phyloP scores from a whole-genome alignment of 139 green algal species.

The Chlamydomonas sp. region DNA sequence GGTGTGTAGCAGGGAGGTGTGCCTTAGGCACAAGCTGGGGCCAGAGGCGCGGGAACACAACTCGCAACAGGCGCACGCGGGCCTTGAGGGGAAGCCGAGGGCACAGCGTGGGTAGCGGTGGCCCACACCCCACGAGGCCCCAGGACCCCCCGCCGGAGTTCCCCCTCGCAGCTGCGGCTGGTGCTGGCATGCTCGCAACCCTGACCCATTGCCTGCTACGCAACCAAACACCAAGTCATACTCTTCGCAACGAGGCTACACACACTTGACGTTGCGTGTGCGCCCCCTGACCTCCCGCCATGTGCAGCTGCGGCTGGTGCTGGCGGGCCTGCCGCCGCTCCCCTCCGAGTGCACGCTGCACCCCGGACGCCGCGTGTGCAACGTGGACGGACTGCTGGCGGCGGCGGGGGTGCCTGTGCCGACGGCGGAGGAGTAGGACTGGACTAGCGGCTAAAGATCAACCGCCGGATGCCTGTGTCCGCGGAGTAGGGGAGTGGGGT shows the following conservation, averaged over 20 bases:
- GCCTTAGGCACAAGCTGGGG: too few relatives aligned
- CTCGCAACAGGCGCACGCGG: too few relatives aligned
- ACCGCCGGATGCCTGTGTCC: too few relatives aligned
- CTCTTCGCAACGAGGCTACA: too few relatives aligned
- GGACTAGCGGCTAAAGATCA: too few relatives aligned
- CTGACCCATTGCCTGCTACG: too few relatives aligned
- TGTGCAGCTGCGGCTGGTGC: slow-evolving; percentile 44
- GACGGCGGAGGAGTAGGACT: not conserved
- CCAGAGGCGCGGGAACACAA: too few relatives aligned
- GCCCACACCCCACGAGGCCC: not conserved
- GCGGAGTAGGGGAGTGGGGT: too few relatives aligned
- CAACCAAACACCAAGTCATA: too few relatives aligned
- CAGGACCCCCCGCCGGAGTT: not conserved
- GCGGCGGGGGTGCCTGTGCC: not conserved
- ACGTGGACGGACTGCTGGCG: slow-evolving; percentile 64
- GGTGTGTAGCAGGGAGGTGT: too few relatives aligned
- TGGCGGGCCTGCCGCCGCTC: slow-evolving; percentile 68
- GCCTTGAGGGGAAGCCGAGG: too few relatives aligned
- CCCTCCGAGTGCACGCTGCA: slow-evolving; percentile 77
- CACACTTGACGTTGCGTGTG: not conserved
- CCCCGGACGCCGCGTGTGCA: slow-evolving; percentile 82
- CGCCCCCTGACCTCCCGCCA: not conserved
- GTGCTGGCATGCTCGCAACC: slow-evolving; percentile 69
- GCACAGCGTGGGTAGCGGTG: too few relatives aligned
- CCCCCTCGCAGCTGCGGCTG: slow-evolving; percentile 47